Base-by-base conservation (phyloP, 1,284 basidiomycete species). In the Mrakiaceae sp. region DNA sequence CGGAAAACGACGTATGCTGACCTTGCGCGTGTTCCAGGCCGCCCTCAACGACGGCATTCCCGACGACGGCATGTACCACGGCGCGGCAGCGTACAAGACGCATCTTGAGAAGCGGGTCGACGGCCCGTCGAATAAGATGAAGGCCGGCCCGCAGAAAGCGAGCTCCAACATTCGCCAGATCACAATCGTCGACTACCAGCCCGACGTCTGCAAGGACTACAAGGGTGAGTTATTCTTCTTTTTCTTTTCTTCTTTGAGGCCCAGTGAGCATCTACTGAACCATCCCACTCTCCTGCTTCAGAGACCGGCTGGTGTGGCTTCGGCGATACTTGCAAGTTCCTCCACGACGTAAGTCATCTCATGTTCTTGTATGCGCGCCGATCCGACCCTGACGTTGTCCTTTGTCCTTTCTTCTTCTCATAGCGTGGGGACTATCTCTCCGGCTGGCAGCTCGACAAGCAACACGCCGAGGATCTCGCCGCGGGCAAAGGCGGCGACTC, bases 271-370 rank as follows among this genome's bases (percentile, higher is more conserved):
- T 3, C 5, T 40, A 7, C 43, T 58, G 40, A 49, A 8, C 3
- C 5, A 42, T 12, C 5, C 67, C 63, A 68, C 68, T 60, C 66
- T 65, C 68, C 46, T 50, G 49, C 8, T 47, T 51, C 71, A 93
- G 95, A 98, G 78, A 98, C 95, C 54, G 96, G 96, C 0, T 98
- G 92, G 76, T 99, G 95, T 77, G 96, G 96, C 4, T 99, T 96
- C 74, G 96, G 96, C 44, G 96, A 99, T 77, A 94, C 91, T 7
- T 99, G 95, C 79, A 98, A 98, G 80, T 92, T 93, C 78, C 80
- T 92, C 74, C 89, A 92, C 76, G 89, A 92, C 76, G 84, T 63
- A 47, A 44, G 62, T 58, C 60, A 57, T 55, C 56, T 67, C 62
- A 58, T 51, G 58, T 69, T 66, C 68, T 55, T 64, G 56, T 16